These are phyloP conservation scores for Botrytis aclada DNA, from an alignment of 2,329 filamentous ascomycete genomes.

Conservation along the genomic window DNA sequence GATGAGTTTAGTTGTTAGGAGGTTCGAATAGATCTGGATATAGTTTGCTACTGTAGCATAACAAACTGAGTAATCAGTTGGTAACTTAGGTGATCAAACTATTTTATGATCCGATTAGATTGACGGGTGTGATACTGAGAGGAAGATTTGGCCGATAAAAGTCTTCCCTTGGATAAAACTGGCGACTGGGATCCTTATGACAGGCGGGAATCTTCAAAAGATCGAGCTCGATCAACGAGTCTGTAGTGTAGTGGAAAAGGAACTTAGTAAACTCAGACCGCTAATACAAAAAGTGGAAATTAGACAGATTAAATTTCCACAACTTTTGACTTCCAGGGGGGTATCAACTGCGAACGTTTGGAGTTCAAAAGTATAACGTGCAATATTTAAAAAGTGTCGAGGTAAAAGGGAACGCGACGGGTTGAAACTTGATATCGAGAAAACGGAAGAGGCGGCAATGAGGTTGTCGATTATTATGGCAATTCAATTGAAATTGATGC, in stretches of 20 bases:
- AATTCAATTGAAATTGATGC: not conserved
- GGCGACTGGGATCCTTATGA: not conserved
- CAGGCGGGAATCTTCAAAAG: no score
- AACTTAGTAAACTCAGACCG: not conserved
- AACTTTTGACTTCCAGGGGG: not conserved
- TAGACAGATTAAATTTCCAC: no score
- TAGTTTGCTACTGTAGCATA: not conserved
- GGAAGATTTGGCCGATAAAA: not conserved
- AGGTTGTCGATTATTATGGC: not conserved
- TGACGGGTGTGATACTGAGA: not conserved
- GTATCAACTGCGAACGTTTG: not conserved
- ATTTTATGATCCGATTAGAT: not conserved
- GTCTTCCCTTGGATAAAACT: not conserved
- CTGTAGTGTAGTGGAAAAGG: not conserved
- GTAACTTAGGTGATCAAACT: not conserved
- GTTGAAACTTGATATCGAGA: not conserved
- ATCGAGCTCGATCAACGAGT: not conserved
- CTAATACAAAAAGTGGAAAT: not conserved
- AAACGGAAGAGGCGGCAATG: not conserved
- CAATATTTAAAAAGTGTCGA: not conserved
- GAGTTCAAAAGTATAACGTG: no score
- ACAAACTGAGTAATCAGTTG: not conserved
- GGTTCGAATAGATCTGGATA: no score
- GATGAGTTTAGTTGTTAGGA: not conserved
- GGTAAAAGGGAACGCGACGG: not conserved